These are phyloP conservation scores for Strigomonas galati DNA, from an alignment of 208 protist species.

Conservation along the genomic window DNA sequence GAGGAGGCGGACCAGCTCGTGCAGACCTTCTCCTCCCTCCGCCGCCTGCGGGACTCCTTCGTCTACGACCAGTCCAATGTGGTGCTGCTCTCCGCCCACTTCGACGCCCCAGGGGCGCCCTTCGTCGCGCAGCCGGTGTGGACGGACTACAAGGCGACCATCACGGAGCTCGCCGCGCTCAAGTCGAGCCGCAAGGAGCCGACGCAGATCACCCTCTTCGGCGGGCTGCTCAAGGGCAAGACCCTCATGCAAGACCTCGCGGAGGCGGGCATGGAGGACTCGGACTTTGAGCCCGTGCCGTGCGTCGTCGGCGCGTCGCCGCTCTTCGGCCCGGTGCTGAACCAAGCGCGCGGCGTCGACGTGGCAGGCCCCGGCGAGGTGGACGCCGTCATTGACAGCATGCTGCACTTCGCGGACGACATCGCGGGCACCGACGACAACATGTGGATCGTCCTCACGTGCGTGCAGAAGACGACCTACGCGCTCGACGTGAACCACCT, in stretches of 20 bases:
- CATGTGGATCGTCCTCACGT: slow-evolving; percentile 28
- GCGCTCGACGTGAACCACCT: background rate
- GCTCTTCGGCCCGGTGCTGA: slow-evolving; percentile 33
- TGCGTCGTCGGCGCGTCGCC: slow-evolving; percentile 28
- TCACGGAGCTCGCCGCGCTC: slow-evolving; percentile 9
- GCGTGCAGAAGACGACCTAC: slow-evolving; percentile 27
- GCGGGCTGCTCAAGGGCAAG: slow-evolving; percentile 18
- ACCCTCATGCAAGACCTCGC: slow-evolving; percentile 27
- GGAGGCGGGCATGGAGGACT: slow-evolving; percentile 10
- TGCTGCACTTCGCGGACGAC: slow-evolving; percentile 30
- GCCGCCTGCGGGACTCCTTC: slow-evolving; percentile 19
- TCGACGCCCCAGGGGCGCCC: slow-evolving; percentile 11
- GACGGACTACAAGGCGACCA: slow-evolving; percentile 14
- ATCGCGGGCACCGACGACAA: slow-evolving; percentile 8
- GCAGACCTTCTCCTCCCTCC: slow-evolving; percentile 15
- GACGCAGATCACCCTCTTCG: slow-evolving; percentile 30
- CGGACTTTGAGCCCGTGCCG: slow-evolving; percentile 12
- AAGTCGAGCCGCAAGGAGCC: background rate
- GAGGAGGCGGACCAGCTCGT: slow-evolving; percentile 1
- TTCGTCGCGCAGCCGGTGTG: slow-evolving; percentile 28
- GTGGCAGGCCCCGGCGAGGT: slow-evolving; percentile 15
- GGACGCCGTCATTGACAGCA: slow-evolving; percentile 20
- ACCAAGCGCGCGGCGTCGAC: slow-evolving; percentile 27
- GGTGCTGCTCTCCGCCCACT: slow-evolving; percentile 23
- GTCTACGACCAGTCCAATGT: slow-evolving; percentile 22